A percentile compares a stretch with the other conserved stretches of the same genome.
Evolutionary conservation across 1,139 yeast genomes (phyloP).

Genomic region (Debaryomyces fabryi): DNA sequence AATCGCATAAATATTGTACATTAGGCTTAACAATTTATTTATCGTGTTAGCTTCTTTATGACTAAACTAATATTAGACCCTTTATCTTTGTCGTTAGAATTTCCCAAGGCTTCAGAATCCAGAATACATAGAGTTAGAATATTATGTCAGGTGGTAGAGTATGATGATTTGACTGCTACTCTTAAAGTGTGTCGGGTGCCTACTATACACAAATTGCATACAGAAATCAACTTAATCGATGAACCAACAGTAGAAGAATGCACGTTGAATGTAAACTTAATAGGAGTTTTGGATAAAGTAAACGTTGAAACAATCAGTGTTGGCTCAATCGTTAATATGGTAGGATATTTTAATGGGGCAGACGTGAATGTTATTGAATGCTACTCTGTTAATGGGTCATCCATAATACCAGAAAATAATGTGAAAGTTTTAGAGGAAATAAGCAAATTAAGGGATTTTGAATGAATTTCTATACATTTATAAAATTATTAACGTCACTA

Average conservation of each 20-base stretch:
- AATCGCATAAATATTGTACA: not conserved
- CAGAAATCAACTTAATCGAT: not conserved
- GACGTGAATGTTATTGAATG: constrained; percentile 24
- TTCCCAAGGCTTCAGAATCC: constrained; percentile 28
- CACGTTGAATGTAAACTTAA: constrained; percentile 10
- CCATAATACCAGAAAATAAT: constrained; percentile 15
- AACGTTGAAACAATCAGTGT: constrained; percentile 10
- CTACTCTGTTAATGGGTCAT: constrained; percentile 16
- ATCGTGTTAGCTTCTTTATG: constrained; percentile 19
- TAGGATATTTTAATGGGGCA: constrained; percentile 23
- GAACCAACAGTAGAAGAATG: not conserved
- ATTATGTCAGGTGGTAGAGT: constrained; percentile 33
- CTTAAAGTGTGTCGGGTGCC: constrained; percentile 18
- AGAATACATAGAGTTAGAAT: constrained; percentile 28
- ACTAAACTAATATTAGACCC: constrained; percentile 35
- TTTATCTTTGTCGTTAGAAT: constrained; percentile 18
- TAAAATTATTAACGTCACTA: not conserved
- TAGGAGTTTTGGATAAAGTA: constrained; percentile 13
- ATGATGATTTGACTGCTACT: constrained; percentile 14
- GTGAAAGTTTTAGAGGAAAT: constrained; percentile 17
- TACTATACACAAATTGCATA: constrained; percentile 10
- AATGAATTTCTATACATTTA: not conserved
- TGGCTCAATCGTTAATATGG: constrained; percentile 23
- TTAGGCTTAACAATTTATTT: not conserved
- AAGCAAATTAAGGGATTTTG: constrained; percentile 17